phyloP scores from a whole-genome alignment of 768 basidiomycete species.

The Daedalea quercina region DNA sequence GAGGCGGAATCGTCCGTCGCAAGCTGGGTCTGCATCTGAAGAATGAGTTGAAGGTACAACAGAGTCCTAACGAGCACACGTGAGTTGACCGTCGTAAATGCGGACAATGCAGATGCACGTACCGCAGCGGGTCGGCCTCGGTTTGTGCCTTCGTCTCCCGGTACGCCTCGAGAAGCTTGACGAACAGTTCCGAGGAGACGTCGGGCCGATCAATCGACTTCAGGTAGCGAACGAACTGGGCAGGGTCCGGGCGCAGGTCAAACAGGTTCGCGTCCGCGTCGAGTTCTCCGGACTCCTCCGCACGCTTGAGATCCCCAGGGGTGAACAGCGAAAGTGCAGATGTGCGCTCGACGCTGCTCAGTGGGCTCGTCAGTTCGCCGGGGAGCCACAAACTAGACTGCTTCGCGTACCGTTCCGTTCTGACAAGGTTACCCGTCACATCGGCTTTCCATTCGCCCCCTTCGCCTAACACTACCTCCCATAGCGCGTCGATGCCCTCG shows the following conservation, averaged over 20 bases:
- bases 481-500: slow-evolving; percentile 51
- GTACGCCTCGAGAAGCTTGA: slow-evolving; percentile 68
- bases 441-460: slow-evolving; percentile 51
- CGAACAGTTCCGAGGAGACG: slow-evolving; percentile 66
- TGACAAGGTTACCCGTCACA: slow-evolving; percentile 44
- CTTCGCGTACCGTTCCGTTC: slow-evolving; percentile 40
- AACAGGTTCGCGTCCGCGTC: slow-evolving; percentile 52
- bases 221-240: slow-evolving; percentile 58
- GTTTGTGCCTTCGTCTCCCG: slow-evolving; percentile 30
- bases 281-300: slow-evolving; percentile 35
- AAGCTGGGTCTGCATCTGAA: slow-evolving; percentile 73
- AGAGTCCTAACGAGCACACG: slow-evolving; percentile 43
- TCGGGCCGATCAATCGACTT: slow-evolving; percentile 62
- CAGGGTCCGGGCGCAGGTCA: slow-evolving; percentile 70
- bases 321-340: slow-evolving; percentile 39
- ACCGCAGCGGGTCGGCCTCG: slow-evolving; percentile 50
- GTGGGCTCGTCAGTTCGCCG: neutral
- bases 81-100: neutral
- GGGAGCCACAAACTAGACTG: too few species aligned
- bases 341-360: slow-evolving; percentile 12
- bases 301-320: slow-evolving; percentile 39
- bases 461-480: slow-evolving; percentile 49
- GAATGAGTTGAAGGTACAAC: slow-evolving; percentile 70
- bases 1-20: slow-evolving; percentile 45
- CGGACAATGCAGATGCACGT: slow-evolving; percentile 7